Evolutionary conservation across 1,284 basidiomycete species (phyloP).

Genomic region (Macrocybe sp.): DNA sequence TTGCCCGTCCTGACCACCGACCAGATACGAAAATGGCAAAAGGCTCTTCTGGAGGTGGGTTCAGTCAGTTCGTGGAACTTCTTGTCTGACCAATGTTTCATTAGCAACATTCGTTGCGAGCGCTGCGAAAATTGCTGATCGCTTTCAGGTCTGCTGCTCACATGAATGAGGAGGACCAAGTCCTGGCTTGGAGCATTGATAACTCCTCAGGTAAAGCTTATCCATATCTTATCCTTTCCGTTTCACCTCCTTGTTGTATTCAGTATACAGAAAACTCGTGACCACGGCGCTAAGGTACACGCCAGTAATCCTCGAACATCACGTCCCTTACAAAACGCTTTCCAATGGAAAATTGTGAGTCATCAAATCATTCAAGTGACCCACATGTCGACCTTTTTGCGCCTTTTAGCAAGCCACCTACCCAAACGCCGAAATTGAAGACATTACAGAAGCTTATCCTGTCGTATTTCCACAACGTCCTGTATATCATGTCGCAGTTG

Average conservation of each 20-base stretch:
- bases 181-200: slow-evolving; percentile 79
- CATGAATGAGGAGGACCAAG: slow-evolving; percentile 83
- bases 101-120: slow-evolving; percentile 82
- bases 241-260: slow-evolving; percentile 7
- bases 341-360: slow-evolving; percentile 81
- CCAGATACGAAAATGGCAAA: slow-evolving; percentile 83
- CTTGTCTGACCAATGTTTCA: background rate
- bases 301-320: slow-evolving; percentile 84
- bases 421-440: slow-evolving; percentile 70
- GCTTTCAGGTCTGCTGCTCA: slow-evolving; percentile 88
- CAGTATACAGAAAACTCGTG: slow-evolving; percentile 92
- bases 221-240: background rate
- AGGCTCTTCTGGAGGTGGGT: slow-evolving; percentile 75
- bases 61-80: background rate
- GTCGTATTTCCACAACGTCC: slow-evolving; percentile 84
- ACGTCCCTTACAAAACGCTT: slow-evolving; percentile 84
- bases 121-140: slow-evolving; percentile 80
- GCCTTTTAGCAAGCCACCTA: slow-evolving; percentile 62
- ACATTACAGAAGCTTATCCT: slow-evolving; percentile 86
- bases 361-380: slow-evolving; percentile 2
- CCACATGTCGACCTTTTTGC: background rate
- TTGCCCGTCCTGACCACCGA: slow-evolving; percentile 69
- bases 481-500: slow-evolving; percentile 76
- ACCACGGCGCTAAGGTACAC: slow-evolving; percentile 88
- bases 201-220: slow-evolving; percentile 56